Evolutionary conservation across 208 protist genomes (phyloP), one percentile per base, ranked within the genome.

Genomic region (Porcisia hertigi): DNA sequence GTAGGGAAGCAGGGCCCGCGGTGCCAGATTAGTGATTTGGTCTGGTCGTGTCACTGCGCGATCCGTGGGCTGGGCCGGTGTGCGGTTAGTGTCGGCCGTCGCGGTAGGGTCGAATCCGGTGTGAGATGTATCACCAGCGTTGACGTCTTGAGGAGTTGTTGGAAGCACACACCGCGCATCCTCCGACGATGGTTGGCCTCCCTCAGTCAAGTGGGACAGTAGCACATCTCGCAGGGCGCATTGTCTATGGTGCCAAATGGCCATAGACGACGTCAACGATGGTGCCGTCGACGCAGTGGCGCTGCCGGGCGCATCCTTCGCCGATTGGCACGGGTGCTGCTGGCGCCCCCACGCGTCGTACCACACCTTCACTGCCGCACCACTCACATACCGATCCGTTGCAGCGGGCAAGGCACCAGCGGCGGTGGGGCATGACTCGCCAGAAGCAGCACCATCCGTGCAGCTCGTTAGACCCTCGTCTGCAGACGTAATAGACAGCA

Each of bases 291-390:
- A 14, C 18, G 23, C 34, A 20, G 55, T 9, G 36, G 9, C 54
- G 14, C 57, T 41, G 25, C 36, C 7, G 20, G 18, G 30, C 18
- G 20, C 8, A 8, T 53, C 16, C 23, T 34, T 23, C 9, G n/a
- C 36, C 9, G 45, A 20, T 34, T 55, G 34, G 69, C 49, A 14
- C 36, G 3, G 34, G 69, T 62, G 23, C 43, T 65, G 41, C 43
- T 55, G 57, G 25, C 71, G 54, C 36, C 55, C 71, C 71, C 71
- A 75, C 71, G 71, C 71, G 58, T 55, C 25, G 41, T 65, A 75
- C 71, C 71, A 75, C 5, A 65, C 16, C 30, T 54, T 43, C 23
- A 63, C 14, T 30, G 57, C 71, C 55, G 39, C 69, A 4, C 25
- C 14, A 20, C 25, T 30, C 0, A 0, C 30, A 71, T 20, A 57